Base-by-base conservation (phyloP, 2,329 filamentous ascomycete genomes). In the Beauveria caledonica region DNA sequence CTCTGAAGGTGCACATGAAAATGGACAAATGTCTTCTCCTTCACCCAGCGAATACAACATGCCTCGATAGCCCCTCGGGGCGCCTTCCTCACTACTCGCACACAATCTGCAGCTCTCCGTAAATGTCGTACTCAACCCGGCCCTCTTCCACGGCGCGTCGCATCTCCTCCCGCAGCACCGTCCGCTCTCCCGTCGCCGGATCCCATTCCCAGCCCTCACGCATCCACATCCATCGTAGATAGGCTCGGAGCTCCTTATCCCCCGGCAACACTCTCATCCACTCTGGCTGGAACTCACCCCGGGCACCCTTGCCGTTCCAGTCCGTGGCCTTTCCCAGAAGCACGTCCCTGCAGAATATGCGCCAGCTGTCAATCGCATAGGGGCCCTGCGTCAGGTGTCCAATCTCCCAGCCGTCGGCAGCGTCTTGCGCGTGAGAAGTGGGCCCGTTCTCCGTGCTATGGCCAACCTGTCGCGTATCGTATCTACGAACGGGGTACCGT, bases 191-290 rank as follows among this genome's bases (percentile, higher is more conserved):
- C 0, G 87, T 92, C 29, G 76, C 71, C 1, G 85, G 84, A 74
- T 95, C 83, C 90, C 91, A 96, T 45, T 86, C 78, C 82, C 86
- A 93, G 0, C 91, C 90, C 67, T 96, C 89, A 50, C 86, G 85
- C 75, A 94, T 82, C 92, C 92, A 96, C 84, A 92, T 90, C 92
- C 92, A 97, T 44, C 87, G 81, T 68, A 97, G 73, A 74, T 86
- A 96, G 0, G 90, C 91, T 48, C 89, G 81, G n/a, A 97, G 76
- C 72, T 97, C 92, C 74, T 96, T 97, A 72, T 97, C 92, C 48
- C 80, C 76, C 0, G 92, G 91, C 53, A 88, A 70, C 1, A 96
- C 91, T 3, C 90, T 82, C 81, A 92, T 94, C 92, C 92, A 97
- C 72, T 97, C 92, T 0, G 91, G 90, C 66, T 91, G 86, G 69